Conservation (phyloP, 306 rosid species). For the Bauhinia variegata region DNA sequence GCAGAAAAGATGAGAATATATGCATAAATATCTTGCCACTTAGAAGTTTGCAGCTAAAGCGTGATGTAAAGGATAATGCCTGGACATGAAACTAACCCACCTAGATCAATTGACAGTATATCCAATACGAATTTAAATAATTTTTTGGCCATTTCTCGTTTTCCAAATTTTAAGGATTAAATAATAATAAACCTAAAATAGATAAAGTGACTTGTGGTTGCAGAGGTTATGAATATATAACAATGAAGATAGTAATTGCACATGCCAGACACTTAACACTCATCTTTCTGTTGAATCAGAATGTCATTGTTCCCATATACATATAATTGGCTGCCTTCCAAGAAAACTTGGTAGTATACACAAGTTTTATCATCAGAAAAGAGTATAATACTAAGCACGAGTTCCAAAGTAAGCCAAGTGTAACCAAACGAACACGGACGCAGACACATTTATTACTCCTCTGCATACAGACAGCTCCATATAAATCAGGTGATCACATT, state of each 20-base stretch:
- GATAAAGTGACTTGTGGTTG: constrained; percentile 15
- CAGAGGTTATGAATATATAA: constrained; percentile 12
- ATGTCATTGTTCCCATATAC: constrained; percentile 21
- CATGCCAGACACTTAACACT: constrained; percentile 15
- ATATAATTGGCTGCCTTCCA: constrained; percentile 13
- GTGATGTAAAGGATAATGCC: constrained; percentile 19
- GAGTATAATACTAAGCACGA: neutral
- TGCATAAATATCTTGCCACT: constrained; percentile 9
- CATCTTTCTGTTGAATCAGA: constrained; percentile 17
- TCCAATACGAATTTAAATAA: constrained; percentile 11
- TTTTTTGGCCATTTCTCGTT: constrained; percentile 14
- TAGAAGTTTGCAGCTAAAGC: constrained; percentile 2
- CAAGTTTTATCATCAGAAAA: constrained; percentile 23
- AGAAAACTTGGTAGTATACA: neutral
- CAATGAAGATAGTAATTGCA: neutral
- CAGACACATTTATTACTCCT: constrained; percentile 38
- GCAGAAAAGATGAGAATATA: constrained; percentile 8
- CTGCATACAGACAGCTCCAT: constrained; percentile 33
- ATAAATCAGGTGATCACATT: constrained; percentile 28
- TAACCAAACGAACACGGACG: neutral
- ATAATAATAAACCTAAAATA: constrained; percentile 19
- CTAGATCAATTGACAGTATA: neutral
- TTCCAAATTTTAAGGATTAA: constrained; percentile 20
- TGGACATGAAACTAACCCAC: constrained; percentile 23
- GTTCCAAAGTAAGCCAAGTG: constrained; percentile 22